Percentiles rank a stretch among this genome's conserved stretches.
phyloP scores from a whole-genome alignment of 805 yeast species.

The Lachancea fermentati region DNA sequence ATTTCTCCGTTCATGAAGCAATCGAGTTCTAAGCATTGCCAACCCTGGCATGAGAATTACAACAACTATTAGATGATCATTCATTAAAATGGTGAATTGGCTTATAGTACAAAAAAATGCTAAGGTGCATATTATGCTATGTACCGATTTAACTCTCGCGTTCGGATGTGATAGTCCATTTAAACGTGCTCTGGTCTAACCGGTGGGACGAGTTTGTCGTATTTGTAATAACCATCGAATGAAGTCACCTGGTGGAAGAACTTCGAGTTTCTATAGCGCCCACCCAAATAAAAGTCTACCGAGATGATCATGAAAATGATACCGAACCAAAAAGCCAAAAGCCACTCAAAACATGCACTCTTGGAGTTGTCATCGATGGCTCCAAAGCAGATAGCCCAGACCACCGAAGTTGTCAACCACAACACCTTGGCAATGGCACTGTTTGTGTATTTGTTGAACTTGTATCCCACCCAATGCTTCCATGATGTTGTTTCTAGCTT shows the following conservation, averaged over 20 bases:
- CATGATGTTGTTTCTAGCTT: slow-evolving; percentile 13
- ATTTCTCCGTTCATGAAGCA: too few species aligned
- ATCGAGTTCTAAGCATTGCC: too few species aligned
- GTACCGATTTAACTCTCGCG: too few species aligned
- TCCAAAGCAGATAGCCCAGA: slow-evolving; percentile 67
- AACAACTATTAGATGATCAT: too few species aligned
- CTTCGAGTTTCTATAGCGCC: slow-evolving; percentile 31
- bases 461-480: slow-evolving; percentile 32
- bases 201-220: slow-evolving; percentile 15
- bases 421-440: slow-evolving; percentile 48
- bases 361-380: slow-evolving; percentile 39
- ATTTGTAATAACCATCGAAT: slow-evolving; percentile 26
- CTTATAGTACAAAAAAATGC: too few species aligned
- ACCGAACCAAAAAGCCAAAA: slow-evolving; percentile 80
- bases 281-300: slow-evolving; percentile 65
- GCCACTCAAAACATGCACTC: slow-evolving; percentile 78
- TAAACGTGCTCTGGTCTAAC: background rate
- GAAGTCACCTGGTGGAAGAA: slow-evolving; percentile 28
- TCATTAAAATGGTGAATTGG: too few species aligned
- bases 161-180: background rate
- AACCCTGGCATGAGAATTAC: too few species aligned
- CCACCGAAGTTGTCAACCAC: slow-evolving; percentile 66
- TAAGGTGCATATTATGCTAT: too few species aligned
- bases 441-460: slow-evolving; percentile 41
- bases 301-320: slow-evolving; percentile 56